Conservation (phyloP, 331 rosid species). For the Telfairia occidentalis region DNA sequence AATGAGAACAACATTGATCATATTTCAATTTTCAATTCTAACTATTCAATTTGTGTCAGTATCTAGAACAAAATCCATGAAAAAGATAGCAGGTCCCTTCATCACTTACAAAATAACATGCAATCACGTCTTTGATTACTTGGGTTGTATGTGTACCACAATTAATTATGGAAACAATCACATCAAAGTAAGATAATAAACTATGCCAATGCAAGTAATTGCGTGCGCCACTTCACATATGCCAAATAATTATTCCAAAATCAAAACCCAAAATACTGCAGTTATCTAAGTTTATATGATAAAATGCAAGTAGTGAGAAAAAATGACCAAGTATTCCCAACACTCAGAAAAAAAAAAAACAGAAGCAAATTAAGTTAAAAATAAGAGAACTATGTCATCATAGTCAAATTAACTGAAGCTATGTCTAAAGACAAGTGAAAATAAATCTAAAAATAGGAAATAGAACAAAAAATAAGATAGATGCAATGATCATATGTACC, state of each 20-base stretch:
- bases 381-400: not conserved
- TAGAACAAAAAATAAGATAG: not conserved
- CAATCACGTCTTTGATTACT: not conserved
- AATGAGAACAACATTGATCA: not conserved
- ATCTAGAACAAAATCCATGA: not conserved
- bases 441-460: not conserved
- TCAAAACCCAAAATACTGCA: not conserved
- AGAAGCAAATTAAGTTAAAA: not conserved
- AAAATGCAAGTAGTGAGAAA: not conserved
- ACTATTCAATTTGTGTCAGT: not conserved
- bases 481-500: not conserved
- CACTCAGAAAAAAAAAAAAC: not conserved
- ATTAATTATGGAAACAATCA: not conserved
- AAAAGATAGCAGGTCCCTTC: constrained; percentile 3
- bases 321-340: not conserved
- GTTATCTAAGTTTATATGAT: not conserved
- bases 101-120: not conserved
- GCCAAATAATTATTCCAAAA: not conserved
- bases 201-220: not conserved
- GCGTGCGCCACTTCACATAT: not conserved
- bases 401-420: not conserved
- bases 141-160: not conserved
- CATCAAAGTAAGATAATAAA: not conserved
- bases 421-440: not conserved
- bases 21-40: not conserved